Base-by-base conservation (phyloP, 1,284 basidiomycete genomes). In the Golubevia pallescens region DNA sequence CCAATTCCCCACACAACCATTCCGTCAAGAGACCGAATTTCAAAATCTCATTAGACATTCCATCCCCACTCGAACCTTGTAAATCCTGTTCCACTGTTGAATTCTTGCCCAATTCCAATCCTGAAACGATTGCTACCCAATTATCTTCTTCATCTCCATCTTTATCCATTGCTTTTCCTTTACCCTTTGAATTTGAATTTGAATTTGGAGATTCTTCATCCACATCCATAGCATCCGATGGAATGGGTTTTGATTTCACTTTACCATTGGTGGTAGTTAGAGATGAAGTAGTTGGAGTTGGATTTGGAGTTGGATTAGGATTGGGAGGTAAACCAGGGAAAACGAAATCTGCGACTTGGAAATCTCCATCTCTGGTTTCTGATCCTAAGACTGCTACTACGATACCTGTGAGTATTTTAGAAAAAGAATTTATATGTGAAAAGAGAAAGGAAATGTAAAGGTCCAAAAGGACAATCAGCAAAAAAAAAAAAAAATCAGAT, bases 341-440 rank as follows among this genome's bases (percentile, higher is more conserved):
- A 86, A 93, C 94, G 3, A 93, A 86, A 85, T 98, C 96, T n/a
- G 93, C 89, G 2, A 97, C 95, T 80, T 97, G 93, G 77, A 99
- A 98, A 71, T 97, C 94, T 5, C 97, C 96, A 21, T 89, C 89
- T 0, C 90, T 88, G 0, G 93, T 97, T 85, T 99, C 97, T 77
- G 92, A 90, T 1, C 96, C 96, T 8, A 99, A 88, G 0, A 90
- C 94, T 24, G 92, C 94, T 66, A 95, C 89, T 65, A 98, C 94
- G 16, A 97, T 91, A 0, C 95, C 88, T 88, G 65, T 58, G n/a
- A n/a, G n/a, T n/a, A n/a, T n/a, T n/a, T n/a, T n/a, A n/a, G 13
- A 16, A 13, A 59, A 34, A 48, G 54, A 28, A 60, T 60, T 60
- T n/a, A n/a, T n/a, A n/a, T n/a, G n/a, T n/a, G n/a, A n/a, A n/a